Evolutionary conservation across 2,329 filamentous ascomycete species (phyloP), one percentile per base, ranked within the genome.

Genomic region (Davidsoniella virescens): DNA sequence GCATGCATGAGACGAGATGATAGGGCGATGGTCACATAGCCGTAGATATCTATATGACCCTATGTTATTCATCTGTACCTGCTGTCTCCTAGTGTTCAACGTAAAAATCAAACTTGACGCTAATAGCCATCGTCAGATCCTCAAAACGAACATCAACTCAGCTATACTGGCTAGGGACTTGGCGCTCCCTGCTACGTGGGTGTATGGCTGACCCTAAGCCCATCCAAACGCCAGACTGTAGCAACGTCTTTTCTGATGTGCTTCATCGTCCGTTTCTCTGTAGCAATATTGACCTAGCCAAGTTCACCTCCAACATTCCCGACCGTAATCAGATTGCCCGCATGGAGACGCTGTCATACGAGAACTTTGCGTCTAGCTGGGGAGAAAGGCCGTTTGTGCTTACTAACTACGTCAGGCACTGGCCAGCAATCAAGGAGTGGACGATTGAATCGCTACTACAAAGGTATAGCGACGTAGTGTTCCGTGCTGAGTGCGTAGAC

Each of bases 401-500:
- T 47, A 94, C 87, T 5, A 69, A 78, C 10, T 86, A 84, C 14
- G 84, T 95, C 53, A 83, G 80, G 59, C 62, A 76, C 54, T 96
- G 92, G 90, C 84, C 85, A 1, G 79, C 82, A 1, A 87, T 75
- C 63, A 70, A 72, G 37, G 68, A 74, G 25, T 96, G 90, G 90
- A 80, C 75, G 2, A 72, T 83, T 9, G 71, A 82, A n/a, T 65
- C 65, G 8, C 70, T 96, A 1, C 67, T 82, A 1, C 59, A 68
- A n/a, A 68, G 70, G 54, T 87, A 87, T 61, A 69, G 72, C 1
- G 65, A 80, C 46, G 72, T 82, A 2, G 71, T 75, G 47, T 95
- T 96, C 64, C 78, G 87, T 39, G 90, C 90, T 8, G 92, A 96
- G 70, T 84, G 87, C 0, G 88, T 96, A 4, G 87, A 95, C 65